Conservation (phyloP, 1,284 basidiomycete species). For the Schizophyllum amplum region DNA sequence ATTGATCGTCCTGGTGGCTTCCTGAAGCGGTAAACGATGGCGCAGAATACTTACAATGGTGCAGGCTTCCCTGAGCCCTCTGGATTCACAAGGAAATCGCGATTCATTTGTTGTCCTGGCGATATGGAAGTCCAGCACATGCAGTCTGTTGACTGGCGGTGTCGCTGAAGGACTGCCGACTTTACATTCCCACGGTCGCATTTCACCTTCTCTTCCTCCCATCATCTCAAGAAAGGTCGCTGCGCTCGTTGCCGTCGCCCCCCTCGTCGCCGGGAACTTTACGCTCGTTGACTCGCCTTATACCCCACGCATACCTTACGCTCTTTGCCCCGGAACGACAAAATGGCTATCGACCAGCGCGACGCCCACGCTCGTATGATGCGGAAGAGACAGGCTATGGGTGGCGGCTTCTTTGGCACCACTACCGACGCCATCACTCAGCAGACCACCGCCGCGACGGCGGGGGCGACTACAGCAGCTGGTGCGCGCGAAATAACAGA, state of each 20-base stretch:
- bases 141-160: too few relatives aligned
- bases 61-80: too few relatives aligned
- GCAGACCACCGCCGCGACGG: neutral
- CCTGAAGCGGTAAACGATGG: neutral
- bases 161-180: too few relatives aligned
- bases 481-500: neutral
- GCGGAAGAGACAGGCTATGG: neutral
- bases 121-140: too few relatives aligned
- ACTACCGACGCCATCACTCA: neutral
- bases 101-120: too few relatives aligned
- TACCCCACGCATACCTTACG: neutral
- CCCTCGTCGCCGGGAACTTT: neutral
- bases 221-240: neutral
- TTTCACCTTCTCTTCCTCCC: neutral
- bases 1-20: neutral
- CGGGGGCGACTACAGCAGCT: neutral
- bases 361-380: neutral
- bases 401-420: neutral
- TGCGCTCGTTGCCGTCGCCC: too few relatives aligned
- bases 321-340: neutral
- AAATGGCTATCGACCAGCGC: neutral
- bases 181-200: too few relatives aligned
- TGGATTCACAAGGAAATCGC: too few relatives aligned
- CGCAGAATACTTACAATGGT: too few relatives aligned
- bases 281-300: neutral